Evolutionary conservation across 371 early-diverging fungal species (phyloP).

Genomic region (Parasitella parasitica): DNA sequence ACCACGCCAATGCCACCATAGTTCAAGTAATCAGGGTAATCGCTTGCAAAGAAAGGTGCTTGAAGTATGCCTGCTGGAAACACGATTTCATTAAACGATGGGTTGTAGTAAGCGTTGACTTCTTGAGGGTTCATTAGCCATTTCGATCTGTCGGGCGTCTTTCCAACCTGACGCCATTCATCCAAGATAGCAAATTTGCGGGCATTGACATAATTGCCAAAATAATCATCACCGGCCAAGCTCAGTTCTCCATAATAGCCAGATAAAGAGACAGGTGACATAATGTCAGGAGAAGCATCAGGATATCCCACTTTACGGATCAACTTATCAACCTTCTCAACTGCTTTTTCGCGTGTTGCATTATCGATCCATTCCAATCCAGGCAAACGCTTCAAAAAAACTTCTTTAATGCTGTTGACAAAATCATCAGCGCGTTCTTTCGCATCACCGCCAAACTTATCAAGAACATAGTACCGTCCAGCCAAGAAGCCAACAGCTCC

Average conservation of each 20-base stretch:
- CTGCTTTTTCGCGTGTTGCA: slow-evolving; percentile 43
- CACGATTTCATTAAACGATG: slow-evolving; percentile 56
- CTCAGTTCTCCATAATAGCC: slow-evolving; percentile 44
- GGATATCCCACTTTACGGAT: slow-evolving; percentile 55
- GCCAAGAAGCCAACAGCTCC: slow-evolving; percentile 45
- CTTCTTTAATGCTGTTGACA: slow-evolving; percentile 48
- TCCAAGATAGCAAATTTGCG: slow-evolving; percentile 24
- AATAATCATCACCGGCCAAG: slow-evolving; percentile 37
- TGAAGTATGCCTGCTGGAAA: slow-evolving; percentile 67
- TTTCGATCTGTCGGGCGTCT: slow-evolving; percentile 40
- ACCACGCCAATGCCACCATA: slow-evolving; percentile 65
- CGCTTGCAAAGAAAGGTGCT: slow-evolving; percentile 46
- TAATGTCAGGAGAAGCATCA: slow-evolving; percentile 41
- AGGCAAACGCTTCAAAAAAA: slow-evolving; percentile 45
- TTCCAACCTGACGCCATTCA: slow-evolving; percentile 35
- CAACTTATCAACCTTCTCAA: slow-evolving; percentile 40
- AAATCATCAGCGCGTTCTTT: slow-evolving; percentile 46
- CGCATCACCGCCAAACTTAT: slow-evolving; percentile 41
- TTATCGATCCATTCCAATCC: slow-evolving; percentile 56
- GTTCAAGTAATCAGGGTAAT: slow-evolving; percentile 49
- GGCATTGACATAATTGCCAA: slow-evolving; percentile 46
- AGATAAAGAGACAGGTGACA: slow-evolving; percentile 45
- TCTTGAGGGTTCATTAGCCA: slow-evolving; percentile 63
- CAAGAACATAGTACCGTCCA: slow-evolving; percentile 52
- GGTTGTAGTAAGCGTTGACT: slow-evolving; percentile 63